Evolutionary conservation across 495 filamentous ascomycete genomes (phyloP).

Genomic region (Chaetomium fimeti): DNA sequence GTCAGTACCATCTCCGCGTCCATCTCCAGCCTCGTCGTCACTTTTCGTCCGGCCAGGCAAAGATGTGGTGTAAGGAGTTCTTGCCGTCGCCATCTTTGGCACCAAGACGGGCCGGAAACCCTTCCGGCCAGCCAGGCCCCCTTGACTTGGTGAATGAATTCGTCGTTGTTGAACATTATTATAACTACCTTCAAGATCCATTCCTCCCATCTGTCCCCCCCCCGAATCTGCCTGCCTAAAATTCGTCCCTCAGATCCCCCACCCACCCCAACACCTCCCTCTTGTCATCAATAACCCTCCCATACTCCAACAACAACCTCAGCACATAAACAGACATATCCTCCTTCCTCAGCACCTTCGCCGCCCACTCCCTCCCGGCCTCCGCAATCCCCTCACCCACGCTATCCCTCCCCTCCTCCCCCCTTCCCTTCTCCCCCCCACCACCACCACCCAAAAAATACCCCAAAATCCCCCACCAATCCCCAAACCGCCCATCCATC

Average conservation of each 20-base stretch:
- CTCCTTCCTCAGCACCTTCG: conserved; percentile 61
- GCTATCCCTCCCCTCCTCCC: conserved; percentile 19
- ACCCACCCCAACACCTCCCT: conserved; percentile 36
- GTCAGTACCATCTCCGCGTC: neutral
- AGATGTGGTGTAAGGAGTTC: no score
- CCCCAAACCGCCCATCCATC: conserved; percentile 77
- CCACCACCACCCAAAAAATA: conserved; percentile 64
- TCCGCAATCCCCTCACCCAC: conserved; percentile 58
- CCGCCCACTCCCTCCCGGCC: conserved; percentile 63
- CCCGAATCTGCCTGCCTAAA: neutral
- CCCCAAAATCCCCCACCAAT: conserved; percentile 74
- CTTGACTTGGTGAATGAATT: no score
- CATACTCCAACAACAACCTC: conserved; percentile 71
- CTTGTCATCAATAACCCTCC: conserved; percentile 59
- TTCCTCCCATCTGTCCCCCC: no score
- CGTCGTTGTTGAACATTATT: no score
- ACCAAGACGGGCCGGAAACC: no score
- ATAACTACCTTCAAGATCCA: no score
- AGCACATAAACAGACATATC: conserved; percentile 73
- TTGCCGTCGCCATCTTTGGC: no score
- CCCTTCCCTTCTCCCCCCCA: conserved; percentile 21
- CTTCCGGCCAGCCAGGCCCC: no score
- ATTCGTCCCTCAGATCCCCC: conserved; percentile 36
- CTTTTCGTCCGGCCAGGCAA: no score
- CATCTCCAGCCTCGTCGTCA: no score